Evolutionary conservation across 2,329 filamentous ascomycete genomes (phyloP).

Genomic region (Sordariomycetes sp.): DNA sequence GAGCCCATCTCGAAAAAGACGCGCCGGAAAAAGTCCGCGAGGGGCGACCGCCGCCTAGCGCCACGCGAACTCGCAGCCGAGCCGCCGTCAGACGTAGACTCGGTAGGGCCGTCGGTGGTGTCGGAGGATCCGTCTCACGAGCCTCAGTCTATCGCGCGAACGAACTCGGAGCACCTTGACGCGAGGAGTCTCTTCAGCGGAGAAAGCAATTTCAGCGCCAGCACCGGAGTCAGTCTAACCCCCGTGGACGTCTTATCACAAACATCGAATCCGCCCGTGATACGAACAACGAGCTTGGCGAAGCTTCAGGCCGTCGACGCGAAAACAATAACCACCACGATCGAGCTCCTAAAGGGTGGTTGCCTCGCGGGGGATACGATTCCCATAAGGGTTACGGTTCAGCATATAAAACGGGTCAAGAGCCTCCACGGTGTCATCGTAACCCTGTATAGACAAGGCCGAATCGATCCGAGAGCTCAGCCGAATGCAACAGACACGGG

Average conservation of each 20-base stretch:
- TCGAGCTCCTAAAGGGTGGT: slow-evolving; percentile 73
- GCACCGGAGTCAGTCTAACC: slow-evolving; percentile 47
- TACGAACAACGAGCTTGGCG: slow-evolving; percentile 7
- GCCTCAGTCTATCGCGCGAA: background rate
- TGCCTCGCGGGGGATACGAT: slow-evolving; percentile 79
- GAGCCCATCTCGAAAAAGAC: slow-evolving; percentile 71
- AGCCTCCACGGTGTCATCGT: slow-evolving; percentile 89
- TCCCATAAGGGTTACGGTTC: slow-evolving; percentile 68
- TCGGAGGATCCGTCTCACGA: slow-evolving; percentile 22
- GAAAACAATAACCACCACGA: slow-evolving; percentile 75
- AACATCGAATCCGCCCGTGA: background rate
- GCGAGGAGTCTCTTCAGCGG: slow-evolving; percentile 59
- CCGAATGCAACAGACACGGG: background rate
- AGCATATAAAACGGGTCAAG: slow-evolving; percentile 81
- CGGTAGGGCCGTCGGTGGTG: slow-evolving; percentile 27
- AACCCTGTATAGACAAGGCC: slow-evolving; percentile 81
- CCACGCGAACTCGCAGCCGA: slow-evolving; percentile 9
- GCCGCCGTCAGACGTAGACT: slow-evolving; percentile 23
- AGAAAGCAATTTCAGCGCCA: slow-evolving; percentile 58
- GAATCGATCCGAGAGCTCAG: slow-evolving; percentile 54
- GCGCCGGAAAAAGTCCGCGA: slow-evolving; percentile 42
- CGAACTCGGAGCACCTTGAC: slow-evolving; percentile 27
- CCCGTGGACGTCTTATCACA: slow-evolving; percentile 18
- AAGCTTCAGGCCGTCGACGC: slow-evolving; percentile 41
- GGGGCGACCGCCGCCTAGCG: background rate